A percentile compares a stretch with the other conserved stretches of the same genome.
Evolutionary conservation across 306 rosid genomes (phyloP).

Genomic region (Ziziphus jujuba): DNA sequence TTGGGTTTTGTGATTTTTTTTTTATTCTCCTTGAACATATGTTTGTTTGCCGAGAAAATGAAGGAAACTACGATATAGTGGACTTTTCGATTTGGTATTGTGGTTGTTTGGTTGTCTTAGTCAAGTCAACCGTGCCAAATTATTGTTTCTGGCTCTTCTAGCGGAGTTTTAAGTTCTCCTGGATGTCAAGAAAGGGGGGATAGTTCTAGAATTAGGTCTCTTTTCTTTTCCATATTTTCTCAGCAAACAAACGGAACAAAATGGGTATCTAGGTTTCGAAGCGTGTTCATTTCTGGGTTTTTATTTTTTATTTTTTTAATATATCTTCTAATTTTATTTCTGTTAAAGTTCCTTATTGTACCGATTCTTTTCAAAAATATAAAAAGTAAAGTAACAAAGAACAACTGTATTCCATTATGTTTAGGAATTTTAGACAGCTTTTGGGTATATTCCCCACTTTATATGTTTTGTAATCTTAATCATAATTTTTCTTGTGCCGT

Average conservation of each 20-base stretch:
- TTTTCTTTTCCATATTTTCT: not conserved
- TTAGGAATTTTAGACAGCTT: conserved; percentile 1
- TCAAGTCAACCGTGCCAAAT: conserved; percentile 15
- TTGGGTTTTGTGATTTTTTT: not conserved
- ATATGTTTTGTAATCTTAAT: not conserved
- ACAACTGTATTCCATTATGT: not conserved
- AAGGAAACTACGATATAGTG: not conserved
- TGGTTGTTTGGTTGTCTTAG: conserved; percentile 15
- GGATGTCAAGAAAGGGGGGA: not conserved
- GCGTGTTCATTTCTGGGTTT: conserved; percentile 1
- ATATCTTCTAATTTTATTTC: not conserved
- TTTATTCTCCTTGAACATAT: not conserved
- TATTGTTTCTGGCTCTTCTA: conserved; percentile 1
- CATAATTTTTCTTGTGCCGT: not conserved
- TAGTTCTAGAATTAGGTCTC: conserved; percentile 9
- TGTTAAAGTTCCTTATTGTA: not conserved
- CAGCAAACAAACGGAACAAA: conserved; percentile 4
- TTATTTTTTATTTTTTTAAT: not conserved
- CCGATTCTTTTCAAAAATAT: not conserved
- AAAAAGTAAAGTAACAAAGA: not conserved
- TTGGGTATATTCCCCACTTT: conserved; percentile 12
- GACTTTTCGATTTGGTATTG: not conserved
- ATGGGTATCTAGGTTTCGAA: not conserved
- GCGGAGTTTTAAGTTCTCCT: conserved; percentile 1
- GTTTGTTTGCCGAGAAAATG: conserved; percentile 12